Conservation (phyloP, 2,329 filamentous ascomycete species). For the Neonectria sp. region DNA sequence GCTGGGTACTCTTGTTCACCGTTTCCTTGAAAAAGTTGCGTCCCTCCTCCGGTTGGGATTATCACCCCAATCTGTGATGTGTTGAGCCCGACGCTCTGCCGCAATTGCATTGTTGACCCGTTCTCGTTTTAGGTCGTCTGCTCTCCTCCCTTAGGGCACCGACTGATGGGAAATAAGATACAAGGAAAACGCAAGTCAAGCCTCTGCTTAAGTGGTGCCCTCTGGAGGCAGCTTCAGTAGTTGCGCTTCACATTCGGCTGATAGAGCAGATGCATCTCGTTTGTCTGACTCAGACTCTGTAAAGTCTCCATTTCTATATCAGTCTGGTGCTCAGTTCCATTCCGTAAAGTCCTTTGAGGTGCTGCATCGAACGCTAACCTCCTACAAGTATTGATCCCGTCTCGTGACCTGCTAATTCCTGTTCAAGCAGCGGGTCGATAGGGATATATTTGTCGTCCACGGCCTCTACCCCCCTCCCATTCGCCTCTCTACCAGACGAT, state of each 20-base stretch:
- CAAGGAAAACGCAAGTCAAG: neutral
- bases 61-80: neutral
- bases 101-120: neutral
- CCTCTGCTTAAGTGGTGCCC: constrained; percentile 1
- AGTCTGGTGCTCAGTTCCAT: neutral
- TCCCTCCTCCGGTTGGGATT: neutral
- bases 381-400: too few species aligned
- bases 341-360: neutral
- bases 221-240: neutral
- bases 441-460: too few species aligned
- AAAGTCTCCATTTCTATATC: constrained; percentile 10
- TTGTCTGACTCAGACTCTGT: constrained; percentile 19
- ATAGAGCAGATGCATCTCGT: constrained; percentile 2
- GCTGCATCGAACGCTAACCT: too few species aligned
- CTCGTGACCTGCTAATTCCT: too few species aligned
- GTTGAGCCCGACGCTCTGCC: neutral
- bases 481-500: too few species aligned
- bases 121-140: neutral
- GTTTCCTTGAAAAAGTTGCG: neutral
- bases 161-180: too few species aligned
- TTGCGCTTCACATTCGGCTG: constrained; percentile 14
- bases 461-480: too few species aligned
- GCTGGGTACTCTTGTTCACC: neutral
- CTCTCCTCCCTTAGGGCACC: neutral
- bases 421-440: too few species aligned